phyloP scores from a whole-genome alignment of 257 asterid genomes.

The Rhazya stricta region DNA sequence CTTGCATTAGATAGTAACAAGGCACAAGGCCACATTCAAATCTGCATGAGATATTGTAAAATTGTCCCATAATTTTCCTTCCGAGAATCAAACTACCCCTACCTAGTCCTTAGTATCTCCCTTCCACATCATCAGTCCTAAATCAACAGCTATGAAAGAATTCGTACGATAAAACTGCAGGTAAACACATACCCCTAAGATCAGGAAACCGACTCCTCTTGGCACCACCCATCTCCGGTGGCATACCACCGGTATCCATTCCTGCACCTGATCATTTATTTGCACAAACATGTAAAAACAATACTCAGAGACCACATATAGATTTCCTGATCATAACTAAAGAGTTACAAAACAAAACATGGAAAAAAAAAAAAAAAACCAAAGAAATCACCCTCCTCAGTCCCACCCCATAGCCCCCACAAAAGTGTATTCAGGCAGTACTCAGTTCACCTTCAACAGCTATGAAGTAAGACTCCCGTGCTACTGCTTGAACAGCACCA shows the following conservation, averaged over 20 bases:
- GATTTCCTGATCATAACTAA: neutral
- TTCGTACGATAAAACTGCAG: neutral
- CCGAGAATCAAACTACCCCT: neutral
- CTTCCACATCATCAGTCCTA: neutral
- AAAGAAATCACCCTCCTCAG: neutral
- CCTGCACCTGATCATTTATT: constrained; percentile 39
- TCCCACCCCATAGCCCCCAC: neutral
- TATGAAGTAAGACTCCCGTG: constrained; percentile 70
- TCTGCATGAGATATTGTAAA: too few species aligned
- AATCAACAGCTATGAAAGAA: neutral
- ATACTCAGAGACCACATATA: neutral
- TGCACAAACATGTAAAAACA: neutral
- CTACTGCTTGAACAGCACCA: constrained; percentile 81
- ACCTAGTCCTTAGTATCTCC: too few species aligned
- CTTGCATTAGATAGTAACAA: too few species aligned
- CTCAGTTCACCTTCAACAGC: constrained; percentile 59
- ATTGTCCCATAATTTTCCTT: neutral
- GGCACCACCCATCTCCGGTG: constrained; percentile 48
- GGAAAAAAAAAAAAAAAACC: too few species aligned
- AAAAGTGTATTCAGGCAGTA: neutral
- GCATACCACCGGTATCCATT: constrained; percentile 36
- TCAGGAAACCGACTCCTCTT: constrained; percentile 58
- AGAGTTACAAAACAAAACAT: neutral
- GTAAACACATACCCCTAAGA: constrained; percentile 47
- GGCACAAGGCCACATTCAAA: too few species aligned